Evolutionary conservation across 1,284 basidiomycete species (phyloP).

Genomic region (Fomitopsis pinicola): DNA sequence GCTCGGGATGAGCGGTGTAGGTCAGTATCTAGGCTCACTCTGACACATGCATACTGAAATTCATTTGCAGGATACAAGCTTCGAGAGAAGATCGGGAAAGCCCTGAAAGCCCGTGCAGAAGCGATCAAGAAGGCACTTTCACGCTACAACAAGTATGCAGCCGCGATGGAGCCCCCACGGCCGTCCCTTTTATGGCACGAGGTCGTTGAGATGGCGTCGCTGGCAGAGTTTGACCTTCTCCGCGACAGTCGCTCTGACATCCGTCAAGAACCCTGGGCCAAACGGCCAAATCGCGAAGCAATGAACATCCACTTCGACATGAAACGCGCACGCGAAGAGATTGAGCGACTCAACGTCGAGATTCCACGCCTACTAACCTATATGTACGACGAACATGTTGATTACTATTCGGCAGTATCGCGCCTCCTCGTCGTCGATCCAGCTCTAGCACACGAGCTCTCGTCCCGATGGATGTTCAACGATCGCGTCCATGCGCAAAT

Average conservation of each 20-base stretch:
- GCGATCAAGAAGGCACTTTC: constrained; percentile 3
- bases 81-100: constrained; percentile 8
- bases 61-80: constrained; percentile 8
- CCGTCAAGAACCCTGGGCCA: constrained; percentile 1
- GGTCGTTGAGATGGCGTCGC: constrained; percentile 2
- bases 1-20: constrained; percentile 16
- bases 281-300: not conserved
- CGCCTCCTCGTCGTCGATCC: not conserved
- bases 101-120: not conserved
- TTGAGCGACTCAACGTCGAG: constrained; percentile 7
- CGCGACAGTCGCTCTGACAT: constrained; percentile 6
- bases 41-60: not conserved
- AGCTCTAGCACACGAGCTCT: constrained; percentile 5
- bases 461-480: not conserved
- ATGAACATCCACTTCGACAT: constrained; percentile 9
- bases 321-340: constrained; percentile 7
- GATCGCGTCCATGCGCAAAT: not conserved
- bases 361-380: not conserved
- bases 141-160: constrained; percentile 5
- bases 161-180: constrained; percentile 1
- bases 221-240: constrained; percentile 10
- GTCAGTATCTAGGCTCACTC: constrained; percentile 5
- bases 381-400: constrained; percentile 4
- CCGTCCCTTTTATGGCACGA: not conserved
- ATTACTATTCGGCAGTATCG: constrained; percentile 1